phyloP scores from a whole-genome alignment of 1,139 yeast species.

The Candida anutae region DNA sequence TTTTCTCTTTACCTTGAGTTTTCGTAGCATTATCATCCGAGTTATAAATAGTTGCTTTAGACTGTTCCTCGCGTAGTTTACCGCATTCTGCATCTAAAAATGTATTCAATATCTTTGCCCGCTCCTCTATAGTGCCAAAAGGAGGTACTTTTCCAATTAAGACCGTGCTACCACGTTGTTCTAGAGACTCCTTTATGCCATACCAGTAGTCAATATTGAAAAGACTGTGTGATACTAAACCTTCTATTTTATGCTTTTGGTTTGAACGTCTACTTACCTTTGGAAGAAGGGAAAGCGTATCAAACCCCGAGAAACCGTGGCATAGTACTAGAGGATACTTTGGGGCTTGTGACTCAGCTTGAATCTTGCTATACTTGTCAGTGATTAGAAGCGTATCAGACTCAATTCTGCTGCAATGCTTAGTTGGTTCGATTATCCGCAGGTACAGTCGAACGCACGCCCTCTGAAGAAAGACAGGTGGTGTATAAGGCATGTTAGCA shows the following conservation, averaged over 20 bases:
- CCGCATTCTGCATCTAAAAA: constrained; percentile 41
- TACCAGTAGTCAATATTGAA: constrained; percentile 67
- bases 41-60: constrained; percentile 25
- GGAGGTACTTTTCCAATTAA: constrained; percentile 77
- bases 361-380: constrained; percentile 7
- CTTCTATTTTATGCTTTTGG: constrained; percentile 8
- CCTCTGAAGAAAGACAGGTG: too few species aligned
- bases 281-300: constrained; percentile 35
- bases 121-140: constrained; percentile 62
- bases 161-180: constrained; percentile 57
- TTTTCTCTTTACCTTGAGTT: constrained; percentile 6
- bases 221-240: constrained; percentile 8
- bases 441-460: too few species aligned
- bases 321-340: constrained; percentile 67
- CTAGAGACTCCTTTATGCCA: constrained; percentile 62
- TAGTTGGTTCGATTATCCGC: too few species aligned
- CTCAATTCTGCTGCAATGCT: too few species aligned
- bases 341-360: constrained; percentile 26
- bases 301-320: constrained; percentile 83
- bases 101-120: constrained; percentile 54
- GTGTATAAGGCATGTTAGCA: too few species aligned
- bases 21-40: constrained; percentile 6
- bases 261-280: constrained; percentile 14
- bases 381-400: too few species aligned
- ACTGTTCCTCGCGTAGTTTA: constrained; percentile 17